phyloP scores from a whole-genome alignment of 805 yeast genomes.

The Candida vaughaniae region DNA sequence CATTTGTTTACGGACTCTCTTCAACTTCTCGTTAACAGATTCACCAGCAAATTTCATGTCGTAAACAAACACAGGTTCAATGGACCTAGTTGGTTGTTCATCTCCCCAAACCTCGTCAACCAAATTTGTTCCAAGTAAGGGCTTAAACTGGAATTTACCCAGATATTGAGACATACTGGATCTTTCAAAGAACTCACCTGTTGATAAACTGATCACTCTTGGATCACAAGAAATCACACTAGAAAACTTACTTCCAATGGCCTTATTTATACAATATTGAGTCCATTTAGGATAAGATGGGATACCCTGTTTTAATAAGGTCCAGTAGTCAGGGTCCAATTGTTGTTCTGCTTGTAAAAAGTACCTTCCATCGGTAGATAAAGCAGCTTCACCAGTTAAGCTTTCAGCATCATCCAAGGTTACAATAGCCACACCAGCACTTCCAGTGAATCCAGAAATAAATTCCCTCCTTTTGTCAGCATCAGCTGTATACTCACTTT shows the following conservation, averaged over 20 bases:
- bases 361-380: constrained; percentile 94
- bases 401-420: constrained; percentile 47
- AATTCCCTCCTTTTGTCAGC: constrained; percentile 82
- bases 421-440: constrained; percentile 90
- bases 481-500: constrained; percentile 80
- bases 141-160: constrained; percentile 28
- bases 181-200: constrained; percentile 41
- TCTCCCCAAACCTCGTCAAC: constrained; percentile 40
- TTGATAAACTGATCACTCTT: constrained; percentile 54
- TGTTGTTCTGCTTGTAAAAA: constrained; percentile 87
- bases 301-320: constrained; percentile 73
- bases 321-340: constrained; percentile 72
- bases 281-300: constrained; percentile 77
- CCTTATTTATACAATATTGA: constrained; percentile 60
- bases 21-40: constrained; percentile 27
- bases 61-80: constrained; percentile 31
- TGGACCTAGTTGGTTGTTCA: constrained; percentile 33
- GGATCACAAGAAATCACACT: constrained; percentile 83
- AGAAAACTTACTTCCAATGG: constrained; percentile 48
- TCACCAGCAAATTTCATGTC: constrained; percentile 35
- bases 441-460: constrained; percentile 87
- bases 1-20: constrained; percentile 31
- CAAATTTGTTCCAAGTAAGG: constrained; percentile 29
- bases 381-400: constrained; percentile 65
- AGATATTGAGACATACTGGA: constrained; percentile 17